Conservation (phyloP, 2,329 filamentous ascomycete species). For the Lachnellula subtilissima region DNA sequence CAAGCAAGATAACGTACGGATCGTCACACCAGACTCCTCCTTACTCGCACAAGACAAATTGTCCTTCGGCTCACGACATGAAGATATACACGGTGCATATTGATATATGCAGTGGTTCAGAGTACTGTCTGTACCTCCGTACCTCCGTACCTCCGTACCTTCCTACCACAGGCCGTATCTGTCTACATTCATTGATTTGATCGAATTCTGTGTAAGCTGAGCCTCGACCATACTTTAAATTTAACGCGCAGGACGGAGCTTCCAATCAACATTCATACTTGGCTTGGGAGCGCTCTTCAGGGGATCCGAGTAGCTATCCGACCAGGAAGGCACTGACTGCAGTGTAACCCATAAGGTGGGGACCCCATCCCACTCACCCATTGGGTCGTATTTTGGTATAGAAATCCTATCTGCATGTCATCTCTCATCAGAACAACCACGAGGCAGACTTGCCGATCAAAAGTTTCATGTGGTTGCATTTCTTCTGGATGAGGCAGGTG, state of each 20-base stretch:
- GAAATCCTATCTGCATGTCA: not conserved
- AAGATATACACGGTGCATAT: not conserved
- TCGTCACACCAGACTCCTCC: too few species aligned
- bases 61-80: not conserved
- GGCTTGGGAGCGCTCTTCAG: not conserved
- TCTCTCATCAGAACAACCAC: not conserved
- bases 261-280: not conserved
- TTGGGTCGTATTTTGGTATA: too few species aligned
- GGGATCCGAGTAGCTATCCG: not conserved
- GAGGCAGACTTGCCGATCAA: not conserved
- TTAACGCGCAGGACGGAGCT: not conserved
- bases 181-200: not conserved
- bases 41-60: too few species aligned
- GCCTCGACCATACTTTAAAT: not conserved
- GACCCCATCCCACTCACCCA: not conserved
- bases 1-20: too few species aligned
- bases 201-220: not conserved
- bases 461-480: not conserved
- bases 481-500: not conserved
- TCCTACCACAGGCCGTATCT: not conserved
- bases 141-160: too few species aligned
- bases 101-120: not conserved
- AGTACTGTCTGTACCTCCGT: too few species aligned
- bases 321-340: not conserved
- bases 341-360: not conserved